These are phyloP conservation scores for Alternaria longipes DNA, from an alignment of 2,329 filamentous ascomycete species.

Conservation along the genomic window DNA sequence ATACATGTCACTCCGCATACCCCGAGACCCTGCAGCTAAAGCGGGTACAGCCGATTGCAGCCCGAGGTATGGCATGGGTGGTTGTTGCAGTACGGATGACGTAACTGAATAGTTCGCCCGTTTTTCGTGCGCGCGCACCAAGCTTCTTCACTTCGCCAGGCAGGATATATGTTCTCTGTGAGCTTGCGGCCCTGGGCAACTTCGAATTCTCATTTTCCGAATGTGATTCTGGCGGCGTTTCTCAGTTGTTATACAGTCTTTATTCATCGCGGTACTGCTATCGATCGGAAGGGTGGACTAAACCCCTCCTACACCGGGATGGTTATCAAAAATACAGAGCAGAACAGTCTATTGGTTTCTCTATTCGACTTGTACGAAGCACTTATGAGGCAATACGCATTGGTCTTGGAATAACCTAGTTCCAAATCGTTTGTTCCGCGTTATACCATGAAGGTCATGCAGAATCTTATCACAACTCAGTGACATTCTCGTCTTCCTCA, in stretches of 20 bases:
- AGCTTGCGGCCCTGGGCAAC: not conserved
- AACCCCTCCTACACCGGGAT: not conserved
- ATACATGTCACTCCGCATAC: not conserved
- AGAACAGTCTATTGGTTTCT: not conserved
- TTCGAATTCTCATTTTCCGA: not conserved
- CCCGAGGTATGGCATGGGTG: not conserved
- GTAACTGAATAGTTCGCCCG: not conserved
- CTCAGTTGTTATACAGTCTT: not conserved
- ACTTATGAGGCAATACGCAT: not conserved
- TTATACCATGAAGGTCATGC: not conserved
- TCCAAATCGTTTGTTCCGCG: not conserved
- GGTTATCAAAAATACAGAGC: not conserved
- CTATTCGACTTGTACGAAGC: not conserved
- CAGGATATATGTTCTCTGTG: not conserved
- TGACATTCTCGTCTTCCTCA: not conserved
- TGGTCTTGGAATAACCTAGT: not conserved
- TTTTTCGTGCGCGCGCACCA: not conserved
- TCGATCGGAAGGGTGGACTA: not conserved
- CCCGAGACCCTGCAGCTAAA: not conserved
- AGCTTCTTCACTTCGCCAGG: not conserved
- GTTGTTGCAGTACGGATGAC: not conserved
- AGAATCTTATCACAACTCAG: not conserved
- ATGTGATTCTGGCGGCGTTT: not conserved
- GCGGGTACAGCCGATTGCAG: not conserved
- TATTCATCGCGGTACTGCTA: not conserved